These are phyloP conservation scores for Tillandsia fasciculata DNA, from an alignment of 176 grass and related monocot species.

Conservation along the genomic window DNA sequence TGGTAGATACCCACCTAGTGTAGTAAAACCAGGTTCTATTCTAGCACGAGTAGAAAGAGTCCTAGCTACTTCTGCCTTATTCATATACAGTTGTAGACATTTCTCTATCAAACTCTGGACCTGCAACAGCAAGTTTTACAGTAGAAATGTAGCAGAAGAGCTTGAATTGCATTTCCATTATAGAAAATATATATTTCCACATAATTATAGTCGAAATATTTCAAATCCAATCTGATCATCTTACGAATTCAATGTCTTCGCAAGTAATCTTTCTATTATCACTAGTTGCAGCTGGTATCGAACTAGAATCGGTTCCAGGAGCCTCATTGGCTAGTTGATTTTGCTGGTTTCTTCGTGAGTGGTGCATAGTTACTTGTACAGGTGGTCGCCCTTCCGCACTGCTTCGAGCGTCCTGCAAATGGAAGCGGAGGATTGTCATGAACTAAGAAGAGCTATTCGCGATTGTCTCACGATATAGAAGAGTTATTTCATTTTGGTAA, in stretches of 20 bases:
- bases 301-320: slow-evolving; percentile 56
- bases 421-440: neutral
- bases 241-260: slow-evolving; percentile 96
- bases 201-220: neutral
- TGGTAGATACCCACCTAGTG: slow-evolving; percentile 47
- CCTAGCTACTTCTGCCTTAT: slow-evolving; percentile 82
- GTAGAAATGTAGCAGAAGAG: neutral
- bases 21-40: slow-evolving; percentile 99
- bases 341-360: slow-evolving; percentile 51
- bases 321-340: slow-evolving; percentile 43
- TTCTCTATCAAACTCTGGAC: slow-evolving; percentile 98
- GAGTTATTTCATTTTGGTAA: no score
- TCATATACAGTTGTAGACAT: slow-evolving; percentile 94
- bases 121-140: slow-evolving; percentile 28
- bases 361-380: slow-evolving; percentile 56
- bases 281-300: slow-evolving; percentile 50
- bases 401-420: slow-evolving; percentile 66
- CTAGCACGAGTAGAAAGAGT: slow-evolving; percentile 77
- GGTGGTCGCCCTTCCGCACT: slow-evolving; percentile 48
- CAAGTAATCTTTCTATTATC: slow-evolving; percentile 80
- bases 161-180: neutral
- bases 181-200: neutral
- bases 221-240: slow-evolving; percentile 1
- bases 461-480: no score
- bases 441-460: neutral